Evolutionary conservation across 2,329 filamentous ascomycete genomes (phyloP).

Genomic region (Helotiales sp.): DNA sequence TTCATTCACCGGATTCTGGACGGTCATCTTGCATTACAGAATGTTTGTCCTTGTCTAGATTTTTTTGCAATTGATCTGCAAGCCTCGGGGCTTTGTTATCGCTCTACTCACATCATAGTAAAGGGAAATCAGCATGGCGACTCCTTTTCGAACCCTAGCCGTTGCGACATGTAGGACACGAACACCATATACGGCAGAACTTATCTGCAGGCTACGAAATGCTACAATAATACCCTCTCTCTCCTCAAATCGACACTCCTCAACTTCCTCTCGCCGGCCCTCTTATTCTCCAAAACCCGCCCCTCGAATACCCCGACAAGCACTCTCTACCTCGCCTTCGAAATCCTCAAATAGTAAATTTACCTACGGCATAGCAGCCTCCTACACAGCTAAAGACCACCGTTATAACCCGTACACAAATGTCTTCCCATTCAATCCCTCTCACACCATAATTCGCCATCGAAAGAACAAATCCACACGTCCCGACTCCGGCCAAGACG

Average conservation of each 20-base stretch:
- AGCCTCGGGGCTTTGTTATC: constrained; percentile 29
- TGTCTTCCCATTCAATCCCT: constrained; percentile 69
- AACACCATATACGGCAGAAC: neutral
- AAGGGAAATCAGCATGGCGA: constrained; percentile 23
- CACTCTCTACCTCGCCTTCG: constrained; percentile 25
- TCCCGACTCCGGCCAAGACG: constrained; percentile 86
- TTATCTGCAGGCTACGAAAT: neutral
- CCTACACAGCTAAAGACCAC: constrained; percentile 72
- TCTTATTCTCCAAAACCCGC: neutral
- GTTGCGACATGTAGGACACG: constrained; percentile 18
- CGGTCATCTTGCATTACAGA: neutral
- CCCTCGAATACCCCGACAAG: constrained; percentile 6
- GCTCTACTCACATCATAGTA: neutral
- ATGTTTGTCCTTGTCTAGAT: constrained; percentile 11
- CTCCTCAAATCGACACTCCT: constrained; percentile 2
- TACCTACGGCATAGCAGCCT: constrained; percentile 71
- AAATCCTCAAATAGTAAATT: constrained; percentile 38
- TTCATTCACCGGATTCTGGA: neutral
- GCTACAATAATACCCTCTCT: neutral
- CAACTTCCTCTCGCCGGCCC: neutral
- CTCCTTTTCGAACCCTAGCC: constrained; percentile 20
- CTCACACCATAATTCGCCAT: constrained; percentile 56
- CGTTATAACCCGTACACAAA: constrained; percentile 68
- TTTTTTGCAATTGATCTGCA: constrained; percentile 12
- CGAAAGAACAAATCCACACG: constrained; percentile 58